phyloP scores from a whole-genome alignment of 306 rosid species.

The Medicago truncatula region MtrunA17r5.0-ANR NC_053044.1:42809001-42809500 shows the following conservation, averaged over 20 bases:
- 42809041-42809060: constrained; percentile 64
- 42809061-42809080: constrained; percentile 54
- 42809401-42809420: constrained; percentile 54
- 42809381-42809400: constrained; percentile 9
- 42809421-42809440: constrained; percentile 62
- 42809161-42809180: constrained; percentile 60
- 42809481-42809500: constrained; percentile 74
- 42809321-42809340: constrained; percentile 23
- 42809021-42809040: constrained; percentile 46
- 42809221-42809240: constrained; percentile 63
- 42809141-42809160: constrained; percentile 73
- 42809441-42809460: constrained; percentile 69
- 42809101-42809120: constrained; percentile 75
- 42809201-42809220: constrained; percentile 48
- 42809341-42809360: constrained; percentile 31
- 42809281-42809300: constrained; percentile 15
- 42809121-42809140: constrained; percentile 83
- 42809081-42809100: constrained; percentile 58
- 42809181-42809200: constrained; percentile 47
- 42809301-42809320: constrained; percentile 7
- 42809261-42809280: constrained; percentile 22
- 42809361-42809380: not conserved
- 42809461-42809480: constrained; percentile 91
- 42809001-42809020: constrained; percentile 42
- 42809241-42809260: constrained; percentile 61